A percentile compares a stretch with the other conserved stretches of the same genome.
These are phyloP conservation scores for Xylariaceae sp. DNA, from an alignment of 2,329 filamentous ascomycete genomes.

Conservation along the genomic window DNA sequence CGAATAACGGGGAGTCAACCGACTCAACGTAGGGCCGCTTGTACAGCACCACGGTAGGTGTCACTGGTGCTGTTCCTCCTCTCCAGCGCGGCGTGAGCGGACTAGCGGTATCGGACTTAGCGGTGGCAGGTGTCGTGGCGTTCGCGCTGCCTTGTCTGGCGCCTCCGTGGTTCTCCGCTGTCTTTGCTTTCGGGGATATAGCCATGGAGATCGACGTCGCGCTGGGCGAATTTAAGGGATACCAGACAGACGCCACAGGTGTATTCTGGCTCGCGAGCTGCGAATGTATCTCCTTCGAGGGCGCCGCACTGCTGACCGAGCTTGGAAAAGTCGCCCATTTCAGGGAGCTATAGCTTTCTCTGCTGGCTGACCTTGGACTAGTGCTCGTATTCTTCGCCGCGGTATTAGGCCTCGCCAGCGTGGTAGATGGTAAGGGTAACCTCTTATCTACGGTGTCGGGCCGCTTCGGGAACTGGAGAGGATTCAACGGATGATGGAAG, in stretches of 20 bases:
- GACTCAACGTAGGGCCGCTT: background rate
- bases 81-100: conserved; percentile 8
- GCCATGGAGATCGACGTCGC: conserved; percentile 7
- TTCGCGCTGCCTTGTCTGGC: background rate
- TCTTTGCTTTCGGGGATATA: no score
- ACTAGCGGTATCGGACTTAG: background rate
- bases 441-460: conserved; percentile 3
- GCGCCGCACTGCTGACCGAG: background rate
- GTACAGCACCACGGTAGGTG: conserved; percentile 14
- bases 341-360: background rate
- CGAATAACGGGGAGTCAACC: no score
- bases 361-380: no score
- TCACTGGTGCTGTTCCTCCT: background rate
- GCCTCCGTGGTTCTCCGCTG: background rate
- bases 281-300: background rate
- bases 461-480: conserved; percentile 11
- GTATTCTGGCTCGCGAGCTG: background rate
- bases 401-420: background rate
- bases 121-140: background rate
- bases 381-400: background rate
- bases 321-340: background rate
- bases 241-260: conserved; percentile 12
- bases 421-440: background rate
- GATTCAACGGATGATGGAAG: conserved; percentile 7
- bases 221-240: conserved; percentile 13